phyloP scores from a whole-genome alignment of 192 early-diverging fungal species.

The Gryganskiella cystojenkinii region DNA sequence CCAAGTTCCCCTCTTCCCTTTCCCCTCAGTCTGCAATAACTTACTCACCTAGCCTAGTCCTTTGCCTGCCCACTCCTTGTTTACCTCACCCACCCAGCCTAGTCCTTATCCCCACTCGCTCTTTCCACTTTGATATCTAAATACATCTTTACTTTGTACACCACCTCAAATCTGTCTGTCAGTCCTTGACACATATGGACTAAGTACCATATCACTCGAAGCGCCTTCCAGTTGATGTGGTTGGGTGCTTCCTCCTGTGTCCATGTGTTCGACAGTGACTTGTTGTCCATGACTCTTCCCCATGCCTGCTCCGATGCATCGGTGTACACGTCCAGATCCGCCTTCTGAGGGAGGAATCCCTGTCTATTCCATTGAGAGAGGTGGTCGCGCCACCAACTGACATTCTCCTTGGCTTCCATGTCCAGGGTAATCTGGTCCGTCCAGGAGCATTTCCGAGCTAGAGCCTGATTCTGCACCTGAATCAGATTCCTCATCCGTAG shows the following conservation, averaged over 20 bases:
- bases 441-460: not conserved
- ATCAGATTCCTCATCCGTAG: constrained; percentile 8
- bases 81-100: too few species aligned
- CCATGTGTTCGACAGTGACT: constrained; percentile 7
- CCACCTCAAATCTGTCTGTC: too few species aligned
- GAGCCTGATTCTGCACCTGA: constrained; percentile 7
- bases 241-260: not conserved
- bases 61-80: too few species aligned
- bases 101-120: too few species aligned
- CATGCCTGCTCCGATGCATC: constrained; percentile 27
- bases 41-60: too few species aligned
- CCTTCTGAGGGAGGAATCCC: constrained; percentile 4
- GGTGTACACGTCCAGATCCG: constrained; percentile 16
- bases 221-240: constrained; percentile 33
- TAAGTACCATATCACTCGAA: constrained; percentile 14
- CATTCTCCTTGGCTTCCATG: not conserved
- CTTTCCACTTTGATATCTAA: too few species aligned
- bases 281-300: constrained; percentile 7
- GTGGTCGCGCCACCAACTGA: not conserved
- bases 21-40: too few species aligned
- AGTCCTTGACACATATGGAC: too few species aligned
- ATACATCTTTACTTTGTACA: too few species aligned
- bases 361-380: constrained; percentile 13
- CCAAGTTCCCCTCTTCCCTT: too few species aligned
- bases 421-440: constrained; percentile 7